Conservation (phyloP, 2,329 filamentous ascomycete species). For the Polychaeton citri region DNA sequence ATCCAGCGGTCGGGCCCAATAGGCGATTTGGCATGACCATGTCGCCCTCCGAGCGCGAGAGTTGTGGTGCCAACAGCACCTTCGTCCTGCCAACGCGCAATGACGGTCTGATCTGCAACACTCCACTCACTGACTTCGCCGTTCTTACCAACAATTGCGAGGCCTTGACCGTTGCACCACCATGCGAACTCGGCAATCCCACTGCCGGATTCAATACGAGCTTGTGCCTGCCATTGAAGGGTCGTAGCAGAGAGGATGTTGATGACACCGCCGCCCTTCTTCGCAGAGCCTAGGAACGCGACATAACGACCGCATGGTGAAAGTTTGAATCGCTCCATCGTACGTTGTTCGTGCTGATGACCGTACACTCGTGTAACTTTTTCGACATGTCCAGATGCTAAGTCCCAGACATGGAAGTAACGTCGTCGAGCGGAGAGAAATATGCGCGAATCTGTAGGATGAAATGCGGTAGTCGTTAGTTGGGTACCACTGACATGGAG, state of each 20-base stretch:
- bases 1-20: conserved; percentile 80
- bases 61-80: conserved; percentile 78
- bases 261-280: conserved; percentile 76
- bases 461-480: conserved; percentile 72
- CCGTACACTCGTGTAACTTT: conserved; percentile 67
- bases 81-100: conserved; percentile 80
- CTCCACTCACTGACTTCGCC: conserved; percentile 88
- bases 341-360: conserved; percentile 68
- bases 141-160: conserved; percentile 72
- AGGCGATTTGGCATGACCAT: conserved; percentile 38
- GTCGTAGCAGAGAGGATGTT: conserved; percentile 71
- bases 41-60: conserved; percentile 59
- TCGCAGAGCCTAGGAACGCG: conserved; percentile 64
- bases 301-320: conserved; percentile 80
- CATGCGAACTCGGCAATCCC: conserved; percentile 85
- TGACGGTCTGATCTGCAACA: conserved; percentile 51
- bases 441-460: conserved; percentile 57
- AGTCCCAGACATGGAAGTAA: conserved; percentile 92
- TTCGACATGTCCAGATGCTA: conserved; percentile 66
- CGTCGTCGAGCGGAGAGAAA: conserved; percentile 78
- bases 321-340: conserved; percentile 81
- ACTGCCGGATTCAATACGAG: conserved; percentile 65
- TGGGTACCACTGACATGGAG: conserved; percentile 75
- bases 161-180: conserved; percentile 74
- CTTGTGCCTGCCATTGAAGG: conserved; percentile 76